These are phyloP conservation scores for Linnemannia exigua DNA, from an alignment of 192 early-diverging fungal species.

Conservation along the genomic window DNA sequence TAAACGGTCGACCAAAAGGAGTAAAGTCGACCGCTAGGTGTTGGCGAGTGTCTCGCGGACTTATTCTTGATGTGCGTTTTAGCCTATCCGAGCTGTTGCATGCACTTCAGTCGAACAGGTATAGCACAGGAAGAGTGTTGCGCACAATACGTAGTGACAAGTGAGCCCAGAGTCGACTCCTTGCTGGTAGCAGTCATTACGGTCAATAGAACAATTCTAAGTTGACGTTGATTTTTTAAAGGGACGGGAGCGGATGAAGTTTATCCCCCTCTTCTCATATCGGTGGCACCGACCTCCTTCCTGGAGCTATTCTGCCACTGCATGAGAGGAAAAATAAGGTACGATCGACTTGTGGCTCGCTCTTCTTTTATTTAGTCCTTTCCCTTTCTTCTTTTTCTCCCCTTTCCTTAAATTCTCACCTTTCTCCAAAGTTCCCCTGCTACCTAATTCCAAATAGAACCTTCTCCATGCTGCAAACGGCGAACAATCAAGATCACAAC, in stretches of 20 bases:
- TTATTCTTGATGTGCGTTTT: not conserved
- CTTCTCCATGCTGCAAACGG: not conserved
- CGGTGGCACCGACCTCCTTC: not conserved
- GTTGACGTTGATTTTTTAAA: not conserved
- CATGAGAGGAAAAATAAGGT: not conserved
- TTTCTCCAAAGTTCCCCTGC: not conserved
- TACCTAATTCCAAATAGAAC: not conserved
- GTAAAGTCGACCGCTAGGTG: not conserved
- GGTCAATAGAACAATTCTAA: not conserved
- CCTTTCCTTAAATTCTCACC: not conserved
- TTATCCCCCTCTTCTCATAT: not conserved
- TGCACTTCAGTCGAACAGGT: not conserved
- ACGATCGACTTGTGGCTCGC: not conserved
- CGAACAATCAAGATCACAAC: no score
- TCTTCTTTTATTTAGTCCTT: not conserved
- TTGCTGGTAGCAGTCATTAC: not conserved
- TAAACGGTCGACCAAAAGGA: not conserved
- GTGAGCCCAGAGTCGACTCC: conserved; percentile 2
- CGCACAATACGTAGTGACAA: not conserved
- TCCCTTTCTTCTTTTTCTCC: not conserved
- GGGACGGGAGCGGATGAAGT: not conserved
- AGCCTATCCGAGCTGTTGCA: not conserved
- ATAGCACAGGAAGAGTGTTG: no score
- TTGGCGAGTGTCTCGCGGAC: not conserved
- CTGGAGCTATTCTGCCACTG: not conserved